Evolutionary conservation across 805 yeast species (phyloP), one percentile per base, ranked within the genome.

Genomic region (Myxozyma udenii): DNA sequence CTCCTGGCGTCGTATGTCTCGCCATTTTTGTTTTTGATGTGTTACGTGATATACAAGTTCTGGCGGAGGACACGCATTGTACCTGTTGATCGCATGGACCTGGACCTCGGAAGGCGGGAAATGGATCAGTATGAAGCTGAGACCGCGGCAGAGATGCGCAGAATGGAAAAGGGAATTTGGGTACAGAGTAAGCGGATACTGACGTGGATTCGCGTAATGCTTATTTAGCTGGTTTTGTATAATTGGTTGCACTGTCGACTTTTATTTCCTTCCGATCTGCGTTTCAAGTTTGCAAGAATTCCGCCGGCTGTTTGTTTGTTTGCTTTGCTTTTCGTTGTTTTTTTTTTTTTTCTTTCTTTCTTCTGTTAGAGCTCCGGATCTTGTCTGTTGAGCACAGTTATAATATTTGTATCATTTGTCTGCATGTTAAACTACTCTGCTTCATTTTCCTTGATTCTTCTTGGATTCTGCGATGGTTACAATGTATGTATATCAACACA

Each of bases 61-160:
- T 63, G 81, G 14, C 77, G 80, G 52, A 79, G 87, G 7, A 81
- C 90, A 1, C 77, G 80, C 57, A 71, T 83, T 9, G 85, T 81
- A 46, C 76, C 86, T 44, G 69, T 86, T 41, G 90, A 85, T 60
- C 83, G 85, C 41, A 65, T 87, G 53, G 95, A 88, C 66, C 76
- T 85, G 64, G 95, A 88, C 66, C 78, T 87, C 0, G 95, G 95
- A 1, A 73, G 95, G 61, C 75, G 93, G 45, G 95, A 87, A 65
- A 80, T 83, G 69, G 96, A 88, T 67, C 72, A 88, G n/a, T 55
- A 55, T 24, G 60, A 55, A 26, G 60, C 60, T 30, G 60, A 55
- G 41, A 55, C 60, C 2, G 51, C 45, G 7, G 50, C 37, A 21
- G 60, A 55, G 47, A 40, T 51, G 33, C 36, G 51, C 4, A 40